phyloP scores from a whole-genome alignment of 192 early-diverging fungal genomes.

The Podila epigama region DNA sequence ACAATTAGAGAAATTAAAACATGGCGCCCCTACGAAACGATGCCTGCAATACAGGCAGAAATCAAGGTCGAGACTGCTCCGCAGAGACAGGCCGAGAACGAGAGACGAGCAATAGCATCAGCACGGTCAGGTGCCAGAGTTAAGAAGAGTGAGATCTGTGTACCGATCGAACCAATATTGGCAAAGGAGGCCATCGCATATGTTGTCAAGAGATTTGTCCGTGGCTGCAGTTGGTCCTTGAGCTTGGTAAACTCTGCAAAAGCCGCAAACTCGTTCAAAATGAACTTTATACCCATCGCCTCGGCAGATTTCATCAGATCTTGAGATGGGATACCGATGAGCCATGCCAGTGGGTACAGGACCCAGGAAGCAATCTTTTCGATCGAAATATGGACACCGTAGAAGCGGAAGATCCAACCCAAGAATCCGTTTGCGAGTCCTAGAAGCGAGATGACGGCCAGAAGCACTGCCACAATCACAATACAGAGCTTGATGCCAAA shows the following conservation, averaged over 20 bases:
- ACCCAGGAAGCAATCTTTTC: conserved; percentile 75
- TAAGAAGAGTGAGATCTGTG: conserved; percentile 75
- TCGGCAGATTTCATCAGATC: conserved; percentile 24
- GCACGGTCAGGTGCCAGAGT: conserved; percentile 73
- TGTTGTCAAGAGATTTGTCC: conserved; percentile 61
- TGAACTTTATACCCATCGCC: conserved; percentile 68
- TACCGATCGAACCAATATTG: conserved; percentile 83
- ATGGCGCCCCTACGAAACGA: conserved; percentile 45
- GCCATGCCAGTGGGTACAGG: conserved; percentile 68
- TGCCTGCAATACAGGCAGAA: conserved; percentile 80
- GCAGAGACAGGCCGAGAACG: conserved; percentile 77
- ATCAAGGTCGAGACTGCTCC: conserved; percentile 80
- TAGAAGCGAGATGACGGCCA: conserved; percentile 76
- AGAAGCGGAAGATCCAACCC: conserved; percentile 72
- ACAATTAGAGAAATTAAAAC: too few relatives aligned
- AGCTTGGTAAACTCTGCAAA: conserved; percentile 58
- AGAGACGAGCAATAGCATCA: conserved; percentile 71
- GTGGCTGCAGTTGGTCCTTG: conserved; percentile 50
- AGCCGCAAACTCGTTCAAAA: conserved; percentile 89
- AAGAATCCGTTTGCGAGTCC: conserved; percentile 68
- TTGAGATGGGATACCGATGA: conserved; percentile 47
- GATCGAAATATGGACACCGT: conserved; percentile 60
- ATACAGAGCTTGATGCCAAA: conserved; percentile 76
- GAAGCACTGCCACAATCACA: conserved; percentile 74
- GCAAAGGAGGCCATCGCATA: conserved; percentile 89